Base-by-base conservation (phyloP, 148 eudicot genomes). In the Chenopodium formosanum region DNA sequence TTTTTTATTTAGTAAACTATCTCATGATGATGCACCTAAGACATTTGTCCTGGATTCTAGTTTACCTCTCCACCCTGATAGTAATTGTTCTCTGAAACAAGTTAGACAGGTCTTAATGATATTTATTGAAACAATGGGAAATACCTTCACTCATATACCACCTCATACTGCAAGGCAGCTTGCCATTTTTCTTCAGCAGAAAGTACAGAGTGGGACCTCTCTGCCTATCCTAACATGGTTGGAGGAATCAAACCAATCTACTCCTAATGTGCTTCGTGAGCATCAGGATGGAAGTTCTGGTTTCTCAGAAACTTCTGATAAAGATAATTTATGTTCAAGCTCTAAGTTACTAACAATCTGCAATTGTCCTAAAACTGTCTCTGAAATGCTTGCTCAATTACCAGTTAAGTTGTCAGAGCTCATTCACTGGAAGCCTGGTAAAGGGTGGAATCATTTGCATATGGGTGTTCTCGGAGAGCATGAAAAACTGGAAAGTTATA, bases 361-460 rank as follows among this genome's bases (percentile, higher is more conserved):
- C 86, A 76, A 84, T 76, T 89, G 89, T 84, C 86, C 91, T 68
- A 82, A 82, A 83, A 40, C 84, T 78, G 64, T 91, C 69, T 78
- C 65, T 78, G 89, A 86, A 74, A 83, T 86, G 78, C 84, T 94
- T 87, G 82, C 83, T 63, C 82, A 84, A 78, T 86, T 86, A 81
- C 86, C 90, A 79, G 67, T 82, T 23, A 84, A 84, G 75, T 83
- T 90, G 87, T 78, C 88, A 71, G 86, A 81, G 67, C 80, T 82
- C 79, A 76, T 79, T 84, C 86, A 84, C 79, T 87, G 85, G 73
- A 94, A 89, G 81, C 84, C 88, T 25, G 75, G 74, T 70, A 84
- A 82, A 83, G 88, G 93, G 86, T 97, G 99, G 99, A 79, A 47
- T 60, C 88, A 91, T 82, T 85, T 91, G 78, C 88, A 89, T 81